Conservation (phyloP, 805 yeast genomes). For the Metschnikowia santaceciliae region DNA sequence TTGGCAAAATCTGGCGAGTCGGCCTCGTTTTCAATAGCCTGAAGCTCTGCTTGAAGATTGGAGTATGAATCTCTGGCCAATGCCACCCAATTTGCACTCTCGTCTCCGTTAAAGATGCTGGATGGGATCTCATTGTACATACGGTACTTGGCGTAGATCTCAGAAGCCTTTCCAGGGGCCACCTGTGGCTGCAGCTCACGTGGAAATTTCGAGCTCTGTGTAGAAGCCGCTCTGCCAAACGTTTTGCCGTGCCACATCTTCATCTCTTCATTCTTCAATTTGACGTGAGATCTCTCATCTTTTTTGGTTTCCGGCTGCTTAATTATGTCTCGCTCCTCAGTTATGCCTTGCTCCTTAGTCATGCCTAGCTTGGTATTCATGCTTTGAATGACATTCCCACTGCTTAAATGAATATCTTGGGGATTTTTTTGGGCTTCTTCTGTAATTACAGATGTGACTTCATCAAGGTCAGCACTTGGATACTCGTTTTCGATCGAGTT, state of each 20-base stretch:
- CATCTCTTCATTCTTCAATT: not conserved
- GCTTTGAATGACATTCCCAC: not conserved
- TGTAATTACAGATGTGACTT: not conserved
- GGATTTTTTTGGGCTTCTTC: not conserved
- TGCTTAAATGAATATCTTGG: not conserved
- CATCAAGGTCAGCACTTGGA: constrained; percentile 1
- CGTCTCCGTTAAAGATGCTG: constrained; percentile 18
- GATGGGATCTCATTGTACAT: constrained; percentile 13
- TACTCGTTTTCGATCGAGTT: not conserved
- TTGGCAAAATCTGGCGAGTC: not conserved
- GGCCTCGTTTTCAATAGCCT: constrained; percentile 19
- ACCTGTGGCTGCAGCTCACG: constrained; percentile 2
- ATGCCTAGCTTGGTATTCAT: too few species aligned
- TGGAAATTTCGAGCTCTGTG: not conserved
- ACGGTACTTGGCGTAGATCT: constrained; percentile 12
- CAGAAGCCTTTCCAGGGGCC: constrained; percentile 1
- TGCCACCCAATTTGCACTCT: constrained; percentile 22
- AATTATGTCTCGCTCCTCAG: not conserved
- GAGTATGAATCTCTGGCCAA: constrained; percentile 25
- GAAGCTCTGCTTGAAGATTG: constrained; percentile 21
- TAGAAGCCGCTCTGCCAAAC: not conserved
- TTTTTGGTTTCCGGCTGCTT: not conserved
- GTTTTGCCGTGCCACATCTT: not conserved
- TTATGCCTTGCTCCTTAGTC: too few species aligned
- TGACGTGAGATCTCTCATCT: not conserved